Conservation (phyloP, 2,329 filamentous ascomycete genomes). For the Pseudogymnoascus sp. region DNA sequence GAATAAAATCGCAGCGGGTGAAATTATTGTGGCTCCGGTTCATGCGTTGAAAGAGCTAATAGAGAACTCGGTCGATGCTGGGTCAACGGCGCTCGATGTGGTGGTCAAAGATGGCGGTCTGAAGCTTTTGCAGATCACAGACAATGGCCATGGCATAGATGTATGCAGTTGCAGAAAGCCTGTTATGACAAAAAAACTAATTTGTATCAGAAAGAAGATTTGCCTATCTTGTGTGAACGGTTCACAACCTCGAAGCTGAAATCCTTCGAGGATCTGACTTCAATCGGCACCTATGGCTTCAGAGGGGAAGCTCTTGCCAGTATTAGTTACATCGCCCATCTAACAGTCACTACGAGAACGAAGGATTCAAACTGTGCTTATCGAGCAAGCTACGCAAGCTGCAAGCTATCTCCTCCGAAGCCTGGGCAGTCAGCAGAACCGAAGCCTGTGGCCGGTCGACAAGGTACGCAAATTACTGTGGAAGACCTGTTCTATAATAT, state of each 20-base stretch:
- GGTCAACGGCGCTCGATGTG: conserved; percentile 82
- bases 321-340: conserved; percentile 96
- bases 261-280: conserved; percentile 81
- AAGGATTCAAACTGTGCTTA: conserved; percentile 81
- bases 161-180: conserved; percentile 40
- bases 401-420: conserved; percentile 72
- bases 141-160: conserved; percentile 93
- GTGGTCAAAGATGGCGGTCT: conserved; percentile 90
- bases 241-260: conserved; percentile 97
- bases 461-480: conserved; percentile 89
- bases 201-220: conserved; percentile 65
- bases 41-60: conserved; percentile 95
- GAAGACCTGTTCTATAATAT: conserved; percentile 98
- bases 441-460: conserved; percentile 76
- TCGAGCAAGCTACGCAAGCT: conserved; percentile 80
- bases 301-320: conserved; percentile 92
- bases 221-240: conserved; percentile 85
- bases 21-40: conserved; percentile 95
- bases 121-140: conserved; percentile 91
- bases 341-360: conserved; percentile 90
- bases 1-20: conserved; percentile 96
- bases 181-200: background rate
- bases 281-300: conserved; percentile 95
- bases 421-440: conserved; percentile 81
- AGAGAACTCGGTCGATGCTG: conserved; percentile 96